These are phyloP conservation scores for Perilla frutescens DNA, from an alignment of 257 asterid genomes.

Conservation along the genomic window DNA sequence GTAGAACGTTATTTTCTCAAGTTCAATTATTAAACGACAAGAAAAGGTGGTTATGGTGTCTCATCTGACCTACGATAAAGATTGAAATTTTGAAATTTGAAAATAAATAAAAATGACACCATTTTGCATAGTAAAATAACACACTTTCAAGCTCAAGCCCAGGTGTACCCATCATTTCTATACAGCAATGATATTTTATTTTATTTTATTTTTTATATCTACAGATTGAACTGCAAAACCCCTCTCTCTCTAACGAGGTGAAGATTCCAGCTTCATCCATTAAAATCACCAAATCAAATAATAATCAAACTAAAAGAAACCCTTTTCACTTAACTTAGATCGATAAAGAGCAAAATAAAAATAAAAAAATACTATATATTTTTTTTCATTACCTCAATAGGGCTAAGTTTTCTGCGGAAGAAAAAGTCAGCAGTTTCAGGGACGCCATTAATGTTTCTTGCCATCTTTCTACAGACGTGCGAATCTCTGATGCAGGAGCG, in stretches of 20 bases:
- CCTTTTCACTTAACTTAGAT: conserved; percentile 6
- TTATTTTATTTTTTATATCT: background rate
- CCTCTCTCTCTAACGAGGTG: background rate
- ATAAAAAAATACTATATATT: background rate
- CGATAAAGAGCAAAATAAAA: background rate
- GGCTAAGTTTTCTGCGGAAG: conserved; percentile 57
- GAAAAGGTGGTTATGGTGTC: conserved; percentile 45
- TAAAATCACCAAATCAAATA: background rate
- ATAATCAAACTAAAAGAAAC: background rate
- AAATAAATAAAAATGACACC: conserved; percentile 4
- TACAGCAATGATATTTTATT: background rate
- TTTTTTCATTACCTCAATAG: conserved; percentile 58
- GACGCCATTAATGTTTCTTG: conserved; percentile 42
- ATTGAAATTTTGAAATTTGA: background rate
- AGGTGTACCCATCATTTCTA: conserved; percentile 30
- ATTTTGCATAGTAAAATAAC: background rate
- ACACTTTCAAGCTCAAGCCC: conserved; percentile 1
- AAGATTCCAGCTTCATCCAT: background rate
- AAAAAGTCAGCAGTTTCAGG: conserved; percentile 71
- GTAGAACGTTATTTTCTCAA: background rate
- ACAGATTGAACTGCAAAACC: conserved; percentile 4
- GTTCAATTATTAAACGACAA: conserved; percentile 46
- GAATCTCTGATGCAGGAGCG: conserved; percentile 83
- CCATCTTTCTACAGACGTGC: conserved; percentile 48
- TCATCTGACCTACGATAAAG: conserved; percentile 22